Conservation (phyloP, 768 basidiomycete species). For the Pleurotus sapidus region DNA sequence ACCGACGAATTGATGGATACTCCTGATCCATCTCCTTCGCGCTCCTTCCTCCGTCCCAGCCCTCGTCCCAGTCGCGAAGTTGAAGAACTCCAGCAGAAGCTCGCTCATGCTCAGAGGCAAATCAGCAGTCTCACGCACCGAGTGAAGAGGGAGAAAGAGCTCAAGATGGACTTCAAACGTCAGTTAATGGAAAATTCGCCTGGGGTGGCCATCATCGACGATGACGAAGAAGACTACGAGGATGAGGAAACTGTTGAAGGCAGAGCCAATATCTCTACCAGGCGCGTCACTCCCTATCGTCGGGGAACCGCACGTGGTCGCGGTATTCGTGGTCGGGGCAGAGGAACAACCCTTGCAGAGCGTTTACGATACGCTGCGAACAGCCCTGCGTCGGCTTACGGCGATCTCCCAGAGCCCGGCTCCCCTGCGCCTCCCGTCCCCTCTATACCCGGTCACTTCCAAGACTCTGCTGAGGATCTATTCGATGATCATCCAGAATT, state of each 20-base stretch:
- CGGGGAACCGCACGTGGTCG: conserved; percentile 48
- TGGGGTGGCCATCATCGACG: conserved; percentile 36
- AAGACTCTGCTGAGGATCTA: conserved; percentile 26
- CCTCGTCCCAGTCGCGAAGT: conserved; percentile 81
- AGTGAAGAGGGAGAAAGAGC: conserved; percentile 80
- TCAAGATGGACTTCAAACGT: conserved; percentile 64
- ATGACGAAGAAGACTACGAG: conserved; percentile 38
- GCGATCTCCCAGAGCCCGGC: conserved; percentile 26
- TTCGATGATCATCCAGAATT: not conserved
- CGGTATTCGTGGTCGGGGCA: conserved; percentile 50
- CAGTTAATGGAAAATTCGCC: conserved; percentile 43
- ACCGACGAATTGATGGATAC: conserved; percentile 45
- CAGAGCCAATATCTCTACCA: conserved; percentile 30
- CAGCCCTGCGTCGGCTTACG: conserved; percentile 47
- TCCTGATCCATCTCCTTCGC: conserved; percentile 56
- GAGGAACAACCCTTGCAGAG: conserved; percentile 55
- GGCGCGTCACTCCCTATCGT: conserved; percentile 55
- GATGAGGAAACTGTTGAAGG: conserved; percentile 43
- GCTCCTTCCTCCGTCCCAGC: conserved; percentile 58
- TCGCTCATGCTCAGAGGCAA: conserved; percentile 86
- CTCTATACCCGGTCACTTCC: conserved; percentile 34
- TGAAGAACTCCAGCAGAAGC: conserved; percentile 74
- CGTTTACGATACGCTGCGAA: conserved; percentile 57
- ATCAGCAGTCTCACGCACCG: conserved; percentile 79
- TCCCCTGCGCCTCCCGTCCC: conserved; percentile 38